A percentile compares a stretch with the other conserved stretches of the same genome.
These are phyloP conservation scores for Solidago caesia DNA, from an alignment of 129 eudicot genomes.

Conservation along the genomic window DNA sequence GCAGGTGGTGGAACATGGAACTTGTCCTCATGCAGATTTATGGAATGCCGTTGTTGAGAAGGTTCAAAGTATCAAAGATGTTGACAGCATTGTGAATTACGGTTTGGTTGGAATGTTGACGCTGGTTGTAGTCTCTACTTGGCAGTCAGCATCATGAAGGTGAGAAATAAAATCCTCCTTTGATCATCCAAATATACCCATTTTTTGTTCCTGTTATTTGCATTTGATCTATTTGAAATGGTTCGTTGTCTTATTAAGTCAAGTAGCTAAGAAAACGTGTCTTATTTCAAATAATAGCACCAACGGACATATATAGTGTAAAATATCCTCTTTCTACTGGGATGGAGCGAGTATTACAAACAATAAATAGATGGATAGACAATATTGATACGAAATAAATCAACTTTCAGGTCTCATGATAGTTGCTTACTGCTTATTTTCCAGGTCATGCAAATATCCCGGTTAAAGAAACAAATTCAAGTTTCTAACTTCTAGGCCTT, in stretches of 20 bases:
- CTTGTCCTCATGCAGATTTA: slow-evolving; percentile 65
- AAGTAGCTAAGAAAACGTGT: not conserved
- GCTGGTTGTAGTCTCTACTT: slow-evolving; percentile 56
- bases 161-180: slow-evolving; percentile 27
- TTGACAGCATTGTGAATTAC: slow-evolving; percentile 59
- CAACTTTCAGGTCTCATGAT: not conserved
- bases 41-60: slow-evolving; percentile 42
- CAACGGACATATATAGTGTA: too few relatives aligned
- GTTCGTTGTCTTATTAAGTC: not conserved
- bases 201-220: not conserved
- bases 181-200: slow-evolving; percentile 10
- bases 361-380: not conserved
- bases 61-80: slow-evolving; percentile 47
- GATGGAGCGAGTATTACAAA: too few relatives aligned
- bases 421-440: not conserved
- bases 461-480: not conserved
- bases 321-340: too few relatives aligned
- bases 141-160: slow-evolving; percentile 60
- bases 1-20: slow-evolving; percentile 48
- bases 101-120: slow-evolving; percentile 66
- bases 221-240: not conserved
- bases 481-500: slow-evolving; percentile 5
- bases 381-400: not conserved
- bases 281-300: not conserved
- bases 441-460: not conserved